phyloP scores from a whole-genome alignment of 148 eudicot genomes.

The Amaranthus hypochondriacus region DNA sequence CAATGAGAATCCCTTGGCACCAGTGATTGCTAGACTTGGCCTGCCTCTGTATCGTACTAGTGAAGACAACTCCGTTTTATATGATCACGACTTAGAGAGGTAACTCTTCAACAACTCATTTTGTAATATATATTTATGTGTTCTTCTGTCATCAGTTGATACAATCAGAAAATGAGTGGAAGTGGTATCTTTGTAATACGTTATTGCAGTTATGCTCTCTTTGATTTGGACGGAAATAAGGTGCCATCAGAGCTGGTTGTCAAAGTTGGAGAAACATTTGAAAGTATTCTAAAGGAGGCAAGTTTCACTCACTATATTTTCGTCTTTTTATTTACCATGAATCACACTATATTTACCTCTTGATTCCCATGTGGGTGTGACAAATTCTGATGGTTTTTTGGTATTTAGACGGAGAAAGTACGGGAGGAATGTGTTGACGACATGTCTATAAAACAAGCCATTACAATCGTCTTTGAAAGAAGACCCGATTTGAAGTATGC shows the following conservation, averaged over 20 bases:
- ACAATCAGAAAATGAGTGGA: background rate
- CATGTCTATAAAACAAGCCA: conserved; percentile 67
- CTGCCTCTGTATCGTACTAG: conserved; percentile 95
- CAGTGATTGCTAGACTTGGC: conserved; percentile 90
- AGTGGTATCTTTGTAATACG: conserved; percentile 1
- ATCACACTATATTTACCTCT: background rate
- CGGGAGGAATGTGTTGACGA: conserved; percentile 68
- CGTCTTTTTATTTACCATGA: background rate
- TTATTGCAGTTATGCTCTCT: conserved; percentile 82
- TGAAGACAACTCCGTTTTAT: conserved; percentile 92
- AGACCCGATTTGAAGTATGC: conserved; percentile 71
- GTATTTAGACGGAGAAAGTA: conserved; percentile 60
- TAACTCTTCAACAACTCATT: conserved; percentile 19
- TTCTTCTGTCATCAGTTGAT: background rate
- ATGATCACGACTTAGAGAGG: conserved; percentile 99
- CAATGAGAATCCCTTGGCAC: conserved; percentile 93
- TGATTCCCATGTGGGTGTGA: conserved; percentile 1
- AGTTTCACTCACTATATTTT: background rate
- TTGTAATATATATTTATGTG: background rate
- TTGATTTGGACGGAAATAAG: conserved; percentile 90
- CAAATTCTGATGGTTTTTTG: conserved; percentile 11
- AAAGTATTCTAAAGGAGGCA: conserved; percentile 76
- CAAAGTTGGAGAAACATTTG: conserved; percentile 83
- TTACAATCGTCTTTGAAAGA: conserved; percentile 79
- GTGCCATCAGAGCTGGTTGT: conserved; percentile 81